phyloP scores from a whole-genome alignment of 805 yeast genomes.

The Metschnikowia matae region DNA sequence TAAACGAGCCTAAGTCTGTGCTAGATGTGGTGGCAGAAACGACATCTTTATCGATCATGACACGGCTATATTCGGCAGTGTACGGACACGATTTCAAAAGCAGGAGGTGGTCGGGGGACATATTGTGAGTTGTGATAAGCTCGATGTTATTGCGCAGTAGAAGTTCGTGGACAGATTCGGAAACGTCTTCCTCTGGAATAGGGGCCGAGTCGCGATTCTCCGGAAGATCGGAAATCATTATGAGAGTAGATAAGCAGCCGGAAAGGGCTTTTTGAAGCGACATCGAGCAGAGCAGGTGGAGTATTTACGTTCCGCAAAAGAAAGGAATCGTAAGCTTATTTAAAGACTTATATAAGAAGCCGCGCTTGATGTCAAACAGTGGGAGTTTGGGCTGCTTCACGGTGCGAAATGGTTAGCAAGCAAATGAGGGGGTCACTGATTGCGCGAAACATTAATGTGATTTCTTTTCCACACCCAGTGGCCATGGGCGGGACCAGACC shows the following conservation, averaged over 20 bases:
- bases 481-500: neutral
- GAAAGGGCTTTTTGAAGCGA: neutral
- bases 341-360: neutral
- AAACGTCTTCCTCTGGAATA: neutral
- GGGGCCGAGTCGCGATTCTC: neutral
- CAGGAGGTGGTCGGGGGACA: neutral
- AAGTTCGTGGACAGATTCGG: neutral
- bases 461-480: neutral
- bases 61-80: neutral
- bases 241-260: neutral
- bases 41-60: neutral
- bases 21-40: neutral
- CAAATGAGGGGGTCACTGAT: constrained; percentile 3
- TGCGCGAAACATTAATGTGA: neutral
- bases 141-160: neutral
- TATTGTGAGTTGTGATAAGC: neutral
- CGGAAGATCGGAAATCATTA: neutral
- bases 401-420: constrained; percentile 2
- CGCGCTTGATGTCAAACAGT: constrained; percentile 3
- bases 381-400: neutral
- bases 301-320: neutral
- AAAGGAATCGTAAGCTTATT: neutral
- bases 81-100: neutral
- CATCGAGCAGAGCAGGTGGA: neutral
- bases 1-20: neutral